Percentiles rank a stretch among this genome's conserved stretches.
These are phyloP conservation scores for Raffaelea arxii DNA, from an alignment of 2,329 filamentous ascomycete genomes.

Conservation along the genomic window DNA sequence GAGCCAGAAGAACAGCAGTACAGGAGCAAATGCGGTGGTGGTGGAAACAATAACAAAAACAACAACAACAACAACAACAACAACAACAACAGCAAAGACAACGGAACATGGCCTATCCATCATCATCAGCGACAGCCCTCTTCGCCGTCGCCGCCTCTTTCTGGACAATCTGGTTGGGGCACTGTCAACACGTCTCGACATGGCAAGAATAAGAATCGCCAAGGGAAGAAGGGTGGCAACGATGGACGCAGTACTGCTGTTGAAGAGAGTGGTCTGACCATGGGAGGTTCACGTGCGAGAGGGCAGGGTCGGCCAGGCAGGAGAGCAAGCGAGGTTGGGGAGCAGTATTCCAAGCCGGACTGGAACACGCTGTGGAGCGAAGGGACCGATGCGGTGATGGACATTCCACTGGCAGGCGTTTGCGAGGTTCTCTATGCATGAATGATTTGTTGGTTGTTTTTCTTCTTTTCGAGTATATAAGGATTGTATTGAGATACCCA, in stretches of 20 bases:
- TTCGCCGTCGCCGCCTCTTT: slow-evolving; percentile 11
- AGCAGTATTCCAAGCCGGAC: slow-evolving; percentile 28
- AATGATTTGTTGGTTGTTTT: no score
- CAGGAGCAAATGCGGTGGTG: slow-evolving; percentile 13
- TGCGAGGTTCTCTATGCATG: slow-evolving; percentile 86
- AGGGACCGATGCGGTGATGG: slow-evolving; percentile 94
- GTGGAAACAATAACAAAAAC: neutral
- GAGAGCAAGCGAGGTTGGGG: neutral
- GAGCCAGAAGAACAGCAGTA: neutral
- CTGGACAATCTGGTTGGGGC: neutral
- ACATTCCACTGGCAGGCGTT: slow-evolving; percentile 87
- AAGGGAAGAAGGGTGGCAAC: slow-evolving; percentile 25
- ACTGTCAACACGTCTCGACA: neutral
- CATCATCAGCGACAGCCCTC: slow-evolving; percentile 11
- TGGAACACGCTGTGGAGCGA: slow-evolving; percentile 84
- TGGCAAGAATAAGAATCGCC: slow-evolving; percentile 17
- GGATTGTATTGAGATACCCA: no score
- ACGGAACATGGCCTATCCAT: no score
- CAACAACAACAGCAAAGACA: neutral
- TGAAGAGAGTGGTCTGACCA: slow-evolving; percentile 8
- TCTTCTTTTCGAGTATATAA: no score
- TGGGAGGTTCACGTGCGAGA: slow-evolving; percentile 7
- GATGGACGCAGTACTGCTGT: slow-evolving; percentile 21
- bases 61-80: slow-evolving; percentile 3
- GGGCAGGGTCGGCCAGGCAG: neutral